These are phyloP conservation scores for Leccinum variicolor DNA, from an alignment of 768 basidiomycete species.

Conservation along the genomic window DNA sequence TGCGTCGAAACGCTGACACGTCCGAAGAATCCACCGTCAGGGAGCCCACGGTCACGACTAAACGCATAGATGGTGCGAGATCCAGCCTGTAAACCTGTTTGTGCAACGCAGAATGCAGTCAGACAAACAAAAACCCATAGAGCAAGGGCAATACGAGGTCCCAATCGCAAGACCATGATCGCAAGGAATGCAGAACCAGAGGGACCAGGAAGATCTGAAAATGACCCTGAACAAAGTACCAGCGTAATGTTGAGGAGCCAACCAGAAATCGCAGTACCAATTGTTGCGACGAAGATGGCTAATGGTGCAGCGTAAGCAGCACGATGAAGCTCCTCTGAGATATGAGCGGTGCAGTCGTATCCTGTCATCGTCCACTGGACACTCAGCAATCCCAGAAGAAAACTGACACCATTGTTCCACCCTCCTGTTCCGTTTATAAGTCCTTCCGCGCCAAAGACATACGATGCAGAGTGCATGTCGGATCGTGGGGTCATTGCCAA, in stretches of 20 bases:
- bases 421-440: conserved; percentile 44
- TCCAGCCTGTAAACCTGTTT: conserved; percentile 49
- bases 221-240: conserved; percentile 54
- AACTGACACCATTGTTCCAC: conserved; percentile 38
- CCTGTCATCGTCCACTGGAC: conserved; percentile 47
- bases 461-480: conserved; percentile 55
- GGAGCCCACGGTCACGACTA: conserved; percentile 50
- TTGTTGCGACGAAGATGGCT: conserved; percentile 42
- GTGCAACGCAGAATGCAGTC: conserved; percentile 60
- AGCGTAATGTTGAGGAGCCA: conserved; percentile 67
- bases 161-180: conserved; percentile 55
- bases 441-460: conserved; percentile 50
- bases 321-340: conserved; percentile 47
- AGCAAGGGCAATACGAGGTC: conserved; percentile 45
- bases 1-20: conserved; percentile 42
- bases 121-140: conserved; percentile 59
- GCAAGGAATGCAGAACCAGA: conserved; percentile 55
- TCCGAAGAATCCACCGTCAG: conserved; percentile 58
- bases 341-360: conserved; percentile 26
- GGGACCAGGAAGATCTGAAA: conserved; percentile 47
- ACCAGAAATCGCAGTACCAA: conserved; percentile 49
- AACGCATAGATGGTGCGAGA: conserved; percentile 60
- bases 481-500: conserved; percentile 41
- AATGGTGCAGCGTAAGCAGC: conserved; percentile 47
- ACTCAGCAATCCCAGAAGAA: conserved; percentile 44